These are phyloP conservation scores for Sporopachydermia cereana DNA, from an alignment of 1,139 yeast genomes.

Conservation along the genomic window DNA sequence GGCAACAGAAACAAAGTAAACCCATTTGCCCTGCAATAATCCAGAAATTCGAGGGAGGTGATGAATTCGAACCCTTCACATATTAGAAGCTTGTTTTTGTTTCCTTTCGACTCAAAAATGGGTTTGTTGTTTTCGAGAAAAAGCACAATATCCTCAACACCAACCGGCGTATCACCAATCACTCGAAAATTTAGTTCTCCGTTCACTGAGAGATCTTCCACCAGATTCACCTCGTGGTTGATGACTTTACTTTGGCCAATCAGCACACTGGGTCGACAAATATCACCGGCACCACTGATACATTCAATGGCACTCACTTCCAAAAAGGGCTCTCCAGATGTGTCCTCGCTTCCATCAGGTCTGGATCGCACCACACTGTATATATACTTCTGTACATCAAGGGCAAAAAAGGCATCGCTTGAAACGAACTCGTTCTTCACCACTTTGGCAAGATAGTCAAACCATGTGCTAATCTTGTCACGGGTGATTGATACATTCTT, in stretches of 20 bases:
- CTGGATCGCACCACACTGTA: background rate
- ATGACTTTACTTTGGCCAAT: background rate
- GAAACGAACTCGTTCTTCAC: background rate
- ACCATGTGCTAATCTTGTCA: background rate
- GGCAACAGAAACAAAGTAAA: background rate
- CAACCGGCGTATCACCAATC: background rate
- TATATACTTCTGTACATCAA: slow-evolving; percentile 1
- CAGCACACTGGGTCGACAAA: background rate
- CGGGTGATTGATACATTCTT: slow-evolving; percentile 3
- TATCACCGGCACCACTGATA: slow-evolving; percentile 3
- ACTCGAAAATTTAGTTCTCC: background rate
- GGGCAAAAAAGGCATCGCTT: background rate
- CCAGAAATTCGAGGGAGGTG: background rate
- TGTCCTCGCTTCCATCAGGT: background rate
- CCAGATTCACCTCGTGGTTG: background rate
- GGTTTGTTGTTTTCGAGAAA: background rate
- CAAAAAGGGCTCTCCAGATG: slow-evolving; percentile 2
- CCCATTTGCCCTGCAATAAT: slow-evolving; percentile 1
- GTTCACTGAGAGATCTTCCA: background rate
- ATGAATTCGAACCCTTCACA: slow-evolving; percentile 5
- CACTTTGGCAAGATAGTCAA: background rate
- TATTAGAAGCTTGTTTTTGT: background rate
- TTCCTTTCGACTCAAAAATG: background rate
- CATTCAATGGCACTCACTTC: background rate
- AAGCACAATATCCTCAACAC: background rate